These are phyloP conservation scores for Phytophthora pluvialis DNA, from an alignment of 352 stramenopile genomes.

Conservation along the genomic window DNA sequence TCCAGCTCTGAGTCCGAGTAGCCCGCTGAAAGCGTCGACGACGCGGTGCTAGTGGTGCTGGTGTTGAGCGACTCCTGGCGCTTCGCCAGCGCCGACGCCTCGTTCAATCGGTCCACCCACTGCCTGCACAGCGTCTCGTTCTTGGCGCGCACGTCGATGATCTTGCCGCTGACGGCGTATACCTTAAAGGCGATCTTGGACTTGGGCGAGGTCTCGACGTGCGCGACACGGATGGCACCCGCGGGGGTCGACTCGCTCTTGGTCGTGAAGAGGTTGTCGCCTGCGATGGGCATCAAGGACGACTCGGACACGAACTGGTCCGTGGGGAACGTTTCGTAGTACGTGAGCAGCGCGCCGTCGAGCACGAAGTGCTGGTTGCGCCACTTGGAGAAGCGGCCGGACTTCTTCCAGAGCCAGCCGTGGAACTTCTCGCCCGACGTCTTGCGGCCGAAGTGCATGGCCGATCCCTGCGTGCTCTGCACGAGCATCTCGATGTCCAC, in stretches of 20 bases:
- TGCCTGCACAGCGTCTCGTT: conserved; percentile 75
- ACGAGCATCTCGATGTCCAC: conserved; percentile 88
- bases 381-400: conserved; percentile 81
- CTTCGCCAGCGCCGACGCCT: conserved; percentile 72
- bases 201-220: conserved; percentile 78
- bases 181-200: conserved; percentile 87
- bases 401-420: conserved; percentile 87
- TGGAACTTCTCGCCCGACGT: conserved; percentile 75
- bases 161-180: conserved; percentile 82
- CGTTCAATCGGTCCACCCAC: conserved; percentile 78
- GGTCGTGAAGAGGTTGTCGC: conserved; percentile 72
- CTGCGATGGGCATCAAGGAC: conserved; percentile 59
- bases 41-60: conserved; percentile 75
- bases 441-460: conserved; percentile 74
- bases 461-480: conserved; percentile 76
- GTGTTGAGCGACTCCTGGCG: conserved; percentile 79
- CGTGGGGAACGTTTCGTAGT: conserved; percentile 87
- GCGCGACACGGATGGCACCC: conserved; percentile 74
- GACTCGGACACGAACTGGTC: conserved; percentile 76
- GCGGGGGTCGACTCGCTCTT: conserved; percentile 75
- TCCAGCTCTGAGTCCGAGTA: conserved; percentile 82
- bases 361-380: conserved; percentile 88
- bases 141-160: conserved; percentile 83
- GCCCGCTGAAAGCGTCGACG: conserved; percentile 61
- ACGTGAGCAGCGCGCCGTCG: conserved; percentile 75